Evolutionary conservation across 257 asterid species (phyloP).

Genomic region (Lithospermum erythrorhizon): DNA sequence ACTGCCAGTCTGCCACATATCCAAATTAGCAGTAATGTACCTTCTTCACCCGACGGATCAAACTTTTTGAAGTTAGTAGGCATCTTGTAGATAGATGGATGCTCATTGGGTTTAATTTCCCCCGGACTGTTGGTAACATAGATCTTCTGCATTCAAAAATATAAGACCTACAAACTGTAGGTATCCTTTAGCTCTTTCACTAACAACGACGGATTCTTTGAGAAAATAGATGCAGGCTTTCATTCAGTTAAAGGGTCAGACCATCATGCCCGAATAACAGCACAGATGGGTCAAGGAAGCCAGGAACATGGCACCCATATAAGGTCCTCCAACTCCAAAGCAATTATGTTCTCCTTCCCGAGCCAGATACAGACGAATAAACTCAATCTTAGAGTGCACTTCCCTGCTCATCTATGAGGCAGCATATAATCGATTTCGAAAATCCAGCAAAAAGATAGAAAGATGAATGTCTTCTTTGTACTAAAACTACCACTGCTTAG

Average conservation of each 20-base stretch:
- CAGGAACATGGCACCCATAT: neutral
- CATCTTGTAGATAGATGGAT: neutral
- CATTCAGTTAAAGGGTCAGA: neutral
- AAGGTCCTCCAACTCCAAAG: neutral
- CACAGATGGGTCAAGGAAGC: neutral
- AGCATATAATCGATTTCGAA: neutral
- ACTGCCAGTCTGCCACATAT: neutral
- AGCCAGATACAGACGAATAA: neutral
- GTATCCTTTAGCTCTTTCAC: neutral
- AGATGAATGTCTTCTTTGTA: neutral
- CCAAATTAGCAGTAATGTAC: neutral
- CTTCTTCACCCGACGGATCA: no score
- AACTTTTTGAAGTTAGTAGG: no score
- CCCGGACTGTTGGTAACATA: no score
- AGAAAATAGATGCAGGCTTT: neutral
- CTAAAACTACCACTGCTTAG: constrained; percentile 56
- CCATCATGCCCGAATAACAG: neutral
- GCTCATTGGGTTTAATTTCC: no score
- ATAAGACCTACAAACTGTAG: neutral
- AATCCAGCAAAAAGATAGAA: neutral
- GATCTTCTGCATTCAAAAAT: neutral
- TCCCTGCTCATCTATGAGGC: neutral
- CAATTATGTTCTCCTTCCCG: neutral
- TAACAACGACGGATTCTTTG: neutral
- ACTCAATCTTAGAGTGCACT: neutral